These are phyloP conservation scores for Rhynchosporium agropyri DNA, from an alignment of 2,329 filamentous ascomycete genomes.

Conservation along the genomic window DNA sequence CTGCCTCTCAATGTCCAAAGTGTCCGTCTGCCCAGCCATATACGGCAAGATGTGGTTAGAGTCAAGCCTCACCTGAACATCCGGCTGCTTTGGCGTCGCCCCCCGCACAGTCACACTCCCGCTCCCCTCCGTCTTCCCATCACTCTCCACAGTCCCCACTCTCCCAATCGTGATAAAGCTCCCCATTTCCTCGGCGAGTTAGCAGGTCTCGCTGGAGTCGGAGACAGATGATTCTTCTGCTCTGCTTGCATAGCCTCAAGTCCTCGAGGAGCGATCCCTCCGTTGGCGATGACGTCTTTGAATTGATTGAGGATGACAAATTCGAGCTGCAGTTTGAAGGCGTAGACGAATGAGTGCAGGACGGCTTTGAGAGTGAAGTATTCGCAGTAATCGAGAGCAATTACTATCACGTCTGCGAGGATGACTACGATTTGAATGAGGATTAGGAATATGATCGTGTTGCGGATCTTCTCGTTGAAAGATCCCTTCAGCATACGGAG, in stretches of 20 bases:
- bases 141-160: slow-evolving; percentile 4
- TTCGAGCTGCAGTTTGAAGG: slow-evolving; percentile 10
- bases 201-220: neutral
- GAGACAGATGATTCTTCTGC: slow-evolving; percentile 7
- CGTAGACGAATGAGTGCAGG: slow-evolving; percentile 7
- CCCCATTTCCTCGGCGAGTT: slow-evolving; percentile 4
- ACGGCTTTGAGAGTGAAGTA: slow-evolving; percentile 7
- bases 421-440: slow-evolving; percentile 9
- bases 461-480: slow-evolving; percentile 14
- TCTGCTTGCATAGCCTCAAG: slow-evolving; percentile 9
- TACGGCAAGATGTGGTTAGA: slow-evolving; percentile 7
- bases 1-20: slow-evolving; percentile 3
- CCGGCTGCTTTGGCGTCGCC: slow-evolving; percentile 3
- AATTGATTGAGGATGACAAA: slow-evolving; percentile 10
- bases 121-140: neutral
- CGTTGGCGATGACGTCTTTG: slow-evolving; percentile 9
- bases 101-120: neutral
- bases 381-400: slow-evolving; percentile 10
- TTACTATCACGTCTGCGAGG: slow-evolving; percentile 4
- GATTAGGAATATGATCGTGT: slow-evolving; percentile 16
- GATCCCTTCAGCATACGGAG: slow-evolving; percentile 19
- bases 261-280: neutral
- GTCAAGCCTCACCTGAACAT: slow-evolving; percentile 5
- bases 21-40: slow-evolving; percentile 9
- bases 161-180: slow-evolving; percentile 9